These are phyloP conservation scores for Globisporangium radiosum DNA, from an alignment of 352 stramenopile species.

Conservation along the genomic window DNA sequence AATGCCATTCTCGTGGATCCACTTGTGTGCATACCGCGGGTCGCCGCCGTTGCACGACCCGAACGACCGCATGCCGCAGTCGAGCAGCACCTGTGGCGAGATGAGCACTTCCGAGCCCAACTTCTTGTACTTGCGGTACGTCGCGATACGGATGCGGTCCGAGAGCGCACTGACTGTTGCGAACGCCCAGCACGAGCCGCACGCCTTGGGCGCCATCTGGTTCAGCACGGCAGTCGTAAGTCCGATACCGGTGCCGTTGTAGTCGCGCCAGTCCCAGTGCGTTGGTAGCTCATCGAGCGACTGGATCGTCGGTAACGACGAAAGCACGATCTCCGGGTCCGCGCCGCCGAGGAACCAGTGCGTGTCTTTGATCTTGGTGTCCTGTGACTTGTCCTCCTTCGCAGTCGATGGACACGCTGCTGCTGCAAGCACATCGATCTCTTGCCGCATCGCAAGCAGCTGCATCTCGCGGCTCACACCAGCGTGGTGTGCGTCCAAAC, in stretches of 20 bases:
- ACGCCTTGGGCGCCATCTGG: conserved; percentile 72
- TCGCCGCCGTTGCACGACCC: conserved; percentile 76
- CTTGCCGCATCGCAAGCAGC: conserved; percentile 40
- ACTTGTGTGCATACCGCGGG: conserved; percentile 74
- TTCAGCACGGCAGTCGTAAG: conserved; percentile 71
- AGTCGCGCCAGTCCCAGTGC: conserved; percentile 78
- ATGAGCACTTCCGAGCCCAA: conserved; percentile 54
- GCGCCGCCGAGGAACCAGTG: conserved; percentile 59
- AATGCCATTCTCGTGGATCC: conserved; percentile 80
- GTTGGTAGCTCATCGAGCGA: conserved; percentile 57
- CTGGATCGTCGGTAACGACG: conserved; percentile 29
- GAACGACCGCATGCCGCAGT: conserved; percentile 79
- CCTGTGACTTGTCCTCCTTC: conserved; percentile 6
- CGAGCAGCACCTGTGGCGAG: conserved; percentile 60
- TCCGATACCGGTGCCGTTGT: conserved; percentile 70
- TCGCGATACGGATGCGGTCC: conserved; percentile 69
- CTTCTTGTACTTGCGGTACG: conserved; percentile 49
- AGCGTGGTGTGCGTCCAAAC: conserved; percentile 13
- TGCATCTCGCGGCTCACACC: conserved; percentile 20
- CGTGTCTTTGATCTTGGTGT: conserved; percentile 26
- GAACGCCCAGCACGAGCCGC: conserved; percentile 77
- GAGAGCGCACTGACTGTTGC: conserved; percentile 64
- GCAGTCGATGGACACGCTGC: conserved; percentile 13
- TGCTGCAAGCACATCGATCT: conserved; percentile 49
- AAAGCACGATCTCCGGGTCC: conserved; percentile 50